These are phyloP conservation scores for Cryptococcus sp. DNA, from an alignment of 1,284 basidiomycete species.

Conservation along the genomic window DNA sequence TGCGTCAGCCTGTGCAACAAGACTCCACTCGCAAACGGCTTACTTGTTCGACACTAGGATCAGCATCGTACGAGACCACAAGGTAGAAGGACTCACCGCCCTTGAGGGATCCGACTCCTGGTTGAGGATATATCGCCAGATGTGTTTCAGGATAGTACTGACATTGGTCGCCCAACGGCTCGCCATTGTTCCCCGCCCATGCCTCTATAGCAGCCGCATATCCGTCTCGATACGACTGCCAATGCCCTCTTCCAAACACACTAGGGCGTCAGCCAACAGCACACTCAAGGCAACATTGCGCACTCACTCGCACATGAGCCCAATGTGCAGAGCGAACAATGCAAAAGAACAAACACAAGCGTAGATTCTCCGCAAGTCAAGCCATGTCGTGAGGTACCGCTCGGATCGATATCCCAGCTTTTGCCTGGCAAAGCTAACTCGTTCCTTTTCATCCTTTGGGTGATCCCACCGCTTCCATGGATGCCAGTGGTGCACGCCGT, in stretches of 20 bases:
- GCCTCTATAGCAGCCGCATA: conserved; percentile 9
- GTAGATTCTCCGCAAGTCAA: conserved; percentile 18
- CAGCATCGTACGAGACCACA: not conserved
- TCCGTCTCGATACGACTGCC: conserved; percentile 12
- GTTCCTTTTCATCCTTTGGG: not conserved
- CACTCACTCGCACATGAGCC: conserved; percentile 20
- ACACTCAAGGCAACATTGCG: no score
- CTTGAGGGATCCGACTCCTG: conserved; percentile 1
- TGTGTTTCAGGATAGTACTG: conserved; percentile 24
- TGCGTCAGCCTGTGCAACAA: not conserved
- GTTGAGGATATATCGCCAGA: conserved; percentile 14
- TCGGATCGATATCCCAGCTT: not conserved
- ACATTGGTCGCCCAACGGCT: conserved; percentile 13
- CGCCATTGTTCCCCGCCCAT: conserved; percentile 17
- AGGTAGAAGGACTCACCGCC: conserved; percentile 12
- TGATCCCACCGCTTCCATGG: conserved; percentile 1
- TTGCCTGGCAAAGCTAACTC: not conserved
- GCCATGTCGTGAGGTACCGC: conserved; percentile 11
- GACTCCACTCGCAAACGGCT: not conserved
- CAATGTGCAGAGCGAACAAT: conserved; percentile 17
- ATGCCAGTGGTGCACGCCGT: conserved; percentile 3
- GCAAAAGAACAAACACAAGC: conserved; percentile 8
- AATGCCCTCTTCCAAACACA: not conserved
- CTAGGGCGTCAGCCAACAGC: not conserved
- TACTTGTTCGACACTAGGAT: not conserved